Conservation (phyloP, 106 monocot species). For the Phalaenopsis aphrodite region DNA sequence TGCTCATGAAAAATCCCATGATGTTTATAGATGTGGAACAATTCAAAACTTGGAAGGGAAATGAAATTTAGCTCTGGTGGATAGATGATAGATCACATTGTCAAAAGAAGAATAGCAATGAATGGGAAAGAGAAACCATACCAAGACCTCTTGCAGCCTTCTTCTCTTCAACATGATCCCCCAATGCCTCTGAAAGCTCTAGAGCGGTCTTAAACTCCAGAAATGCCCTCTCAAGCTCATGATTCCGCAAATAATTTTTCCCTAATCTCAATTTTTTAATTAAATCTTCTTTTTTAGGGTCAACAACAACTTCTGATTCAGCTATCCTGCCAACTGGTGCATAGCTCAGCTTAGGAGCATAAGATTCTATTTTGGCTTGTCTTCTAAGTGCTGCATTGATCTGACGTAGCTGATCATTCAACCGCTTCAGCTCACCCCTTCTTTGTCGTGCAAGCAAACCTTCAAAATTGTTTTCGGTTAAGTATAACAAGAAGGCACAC, state of each 20-base stretch:
- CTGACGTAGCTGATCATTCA: slow-evolving; percentile 84
- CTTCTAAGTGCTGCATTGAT: slow-evolving; percentile 84
- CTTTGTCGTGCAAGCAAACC: slow-evolving; percentile 77
- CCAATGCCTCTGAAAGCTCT: slow-evolving; percentile 48
- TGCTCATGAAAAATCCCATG: neutral
- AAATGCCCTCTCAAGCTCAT: slow-evolving; percentile 63
- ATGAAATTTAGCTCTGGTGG: neutral
- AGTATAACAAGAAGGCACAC: neutral
- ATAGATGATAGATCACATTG: neutral
- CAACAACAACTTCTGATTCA: slow-evolving; percentile 62
- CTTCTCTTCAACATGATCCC: slow-evolving; percentile 71
- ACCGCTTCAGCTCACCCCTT: slow-evolving; percentile 55
- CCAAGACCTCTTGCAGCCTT: slow-evolving; percentile 87
- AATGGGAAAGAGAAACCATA: slow-evolving; percentile 14
- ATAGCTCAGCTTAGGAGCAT: slow-evolving; percentile 77
- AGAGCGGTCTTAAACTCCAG: slow-evolving; percentile 58
- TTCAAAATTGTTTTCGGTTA: slow-evolving; percentile 16
- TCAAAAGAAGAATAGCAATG: neutral
- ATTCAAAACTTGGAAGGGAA: neutral
- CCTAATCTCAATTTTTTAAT: slow-evolving; percentile 52
- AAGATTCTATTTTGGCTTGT: slow-evolving; percentile 90
- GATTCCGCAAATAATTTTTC: slow-evolving; percentile 69
- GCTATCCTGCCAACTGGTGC: slow-evolving; percentile 44
- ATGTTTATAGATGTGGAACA: neutral
- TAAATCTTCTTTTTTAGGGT: slow-evolving; percentile 66